phyloP scores from a whole-genome alignment of 2,329 filamentous ascomycete species.

The Ramularia collo-cygni region DNA sequence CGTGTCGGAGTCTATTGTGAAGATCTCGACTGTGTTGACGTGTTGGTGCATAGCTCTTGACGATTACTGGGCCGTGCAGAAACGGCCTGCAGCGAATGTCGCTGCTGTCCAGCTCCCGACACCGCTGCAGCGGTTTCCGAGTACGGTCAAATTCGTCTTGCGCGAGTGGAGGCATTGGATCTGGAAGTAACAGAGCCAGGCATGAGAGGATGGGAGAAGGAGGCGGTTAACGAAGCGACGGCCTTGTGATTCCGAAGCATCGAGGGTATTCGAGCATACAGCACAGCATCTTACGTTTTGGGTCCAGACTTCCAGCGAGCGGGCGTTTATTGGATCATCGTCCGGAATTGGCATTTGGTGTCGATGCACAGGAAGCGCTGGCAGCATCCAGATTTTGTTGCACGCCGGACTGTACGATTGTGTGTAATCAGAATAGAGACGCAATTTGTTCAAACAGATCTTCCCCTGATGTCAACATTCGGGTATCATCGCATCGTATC shows the following conservation, averaged over 20 bases:
- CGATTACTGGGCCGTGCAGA: slow-evolving; percentile 1
- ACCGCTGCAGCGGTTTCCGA: slow-evolving; percentile 8
- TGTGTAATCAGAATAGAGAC: not conserved
- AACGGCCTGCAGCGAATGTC: too few relatives aligned
- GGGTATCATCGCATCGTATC: slow-evolving; percentile 1
- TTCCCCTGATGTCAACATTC: not conserved
- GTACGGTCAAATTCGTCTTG: slow-evolving; percentile 10
- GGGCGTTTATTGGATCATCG: too few relatives aligned
- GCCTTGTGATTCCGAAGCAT: slow-evolving; percentile 1
- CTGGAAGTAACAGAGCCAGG: slow-evolving; percentile 3
- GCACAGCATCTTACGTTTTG: slow-evolving; percentile 1
- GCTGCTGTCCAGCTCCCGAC: slow-evolving; percentile 4
- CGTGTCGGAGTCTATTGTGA: not conserved
- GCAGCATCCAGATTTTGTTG: not conserved
- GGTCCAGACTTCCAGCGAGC: too few relatives aligned
- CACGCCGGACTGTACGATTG: not conserved
- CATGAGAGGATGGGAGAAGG: not conserved
- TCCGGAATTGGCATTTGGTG: too few relatives aligned
- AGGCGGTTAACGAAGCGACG: slow-evolving; percentile 1
- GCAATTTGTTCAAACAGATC: not conserved
- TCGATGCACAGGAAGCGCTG: not conserved
- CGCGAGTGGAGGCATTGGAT: slow-evolving; percentile 9
- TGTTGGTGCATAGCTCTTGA: slow-evolving; percentile 1
- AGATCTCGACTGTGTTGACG: slow-evolving; percentile 1
- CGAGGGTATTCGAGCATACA: slow-evolving; percentile 6